Evolutionary conservation across 371 early-diverging fungal species (phyloP).

Genomic region (Actinomortierella ambigua): DNA sequence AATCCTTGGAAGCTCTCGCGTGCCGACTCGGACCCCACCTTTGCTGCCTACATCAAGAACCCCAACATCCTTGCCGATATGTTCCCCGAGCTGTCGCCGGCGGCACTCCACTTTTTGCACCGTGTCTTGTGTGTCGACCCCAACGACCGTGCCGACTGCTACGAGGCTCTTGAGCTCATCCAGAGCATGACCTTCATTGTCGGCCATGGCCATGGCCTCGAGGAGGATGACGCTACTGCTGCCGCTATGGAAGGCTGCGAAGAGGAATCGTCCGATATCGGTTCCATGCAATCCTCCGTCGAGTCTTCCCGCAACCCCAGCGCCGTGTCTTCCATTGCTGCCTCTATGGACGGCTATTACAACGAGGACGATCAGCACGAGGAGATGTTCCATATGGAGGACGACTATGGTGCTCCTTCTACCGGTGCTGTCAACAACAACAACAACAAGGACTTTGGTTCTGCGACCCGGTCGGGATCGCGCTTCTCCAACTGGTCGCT

Average conservation of each 20-base stretch:
- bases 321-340: slow-evolving; percentile 7
- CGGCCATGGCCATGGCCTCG: slow-evolving; percentile 5
- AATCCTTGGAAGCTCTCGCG: slow-evolving; percentile 81
- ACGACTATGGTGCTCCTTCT: slow-evolving; percentile 24
- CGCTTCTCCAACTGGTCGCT: slow-evolving; percentile 34
- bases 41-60: slow-evolving; percentile 57
- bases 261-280: slow-evolving; percentile 10
- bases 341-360: slow-evolving; percentile 3
- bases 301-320: background rate
- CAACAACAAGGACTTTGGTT: no score
- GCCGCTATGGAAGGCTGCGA: slow-evolving; percentile 21
- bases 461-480: slow-evolving; percentile 10
- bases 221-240: slow-evolving; percentile 5
- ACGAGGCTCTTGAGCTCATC: slow-evolving; percentile 46
- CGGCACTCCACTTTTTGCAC: slow-evolving; percentile 35
- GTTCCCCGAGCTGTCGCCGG: slow-evolving; percentile 53
- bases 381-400: slow-evolving; percentile 33
- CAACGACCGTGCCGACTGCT: slow-evolving; percentile 49
- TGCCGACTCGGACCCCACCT: slow-evolving; percentile 55
- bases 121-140: slow-evolving; percentile 49
- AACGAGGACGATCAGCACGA: slow-evolving; percentile 14
- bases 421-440: background rate
- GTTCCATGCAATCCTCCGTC: background rate
- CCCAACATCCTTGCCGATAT: slow-evolving; percentile 55
- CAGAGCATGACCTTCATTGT: slow-evolving; percentile 26